Conservation (phyloP, 1,284 basidiomycete species). For the Phenoliferia sp. region DNA sequence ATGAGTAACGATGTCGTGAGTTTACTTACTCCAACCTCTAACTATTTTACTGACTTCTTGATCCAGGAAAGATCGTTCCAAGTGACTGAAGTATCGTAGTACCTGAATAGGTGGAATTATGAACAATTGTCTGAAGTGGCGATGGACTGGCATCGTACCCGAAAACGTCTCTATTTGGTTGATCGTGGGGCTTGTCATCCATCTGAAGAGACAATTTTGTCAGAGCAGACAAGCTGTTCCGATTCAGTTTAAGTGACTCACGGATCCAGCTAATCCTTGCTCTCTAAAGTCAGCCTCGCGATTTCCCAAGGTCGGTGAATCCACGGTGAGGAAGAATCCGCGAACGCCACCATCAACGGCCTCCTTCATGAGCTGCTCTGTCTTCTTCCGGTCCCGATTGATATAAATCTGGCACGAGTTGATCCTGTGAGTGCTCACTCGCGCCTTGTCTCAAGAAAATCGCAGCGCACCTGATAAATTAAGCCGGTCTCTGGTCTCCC, state of each 20-base stretch:
- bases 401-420: constrained; percentile 42
- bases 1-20: no score
- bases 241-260: neutral
- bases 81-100: neutral
- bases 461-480: constrained; percentile 53
- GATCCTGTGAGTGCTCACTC: constrained; percentile 1
- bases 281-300: constrained; percentile 33
- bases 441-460: no score
- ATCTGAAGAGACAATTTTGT: neutral
- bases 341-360: constrained; percentile 42
- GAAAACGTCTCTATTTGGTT: neutral
- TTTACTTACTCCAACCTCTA: no score
- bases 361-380: constrained; percentile 43
- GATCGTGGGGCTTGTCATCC: neutral
- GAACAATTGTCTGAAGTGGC: no score
- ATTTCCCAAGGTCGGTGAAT: constrained; percentile 46
- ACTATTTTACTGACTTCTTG: no score
- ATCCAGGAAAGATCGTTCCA: constrained; percentile 46
- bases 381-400: constrained; percentile 40
- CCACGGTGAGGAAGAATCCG: constrained; percentile 48
- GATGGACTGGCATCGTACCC: neutral
- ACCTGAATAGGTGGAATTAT: neutral
- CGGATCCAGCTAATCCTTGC: neutral
- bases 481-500: constrained; percentile 9
- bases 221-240: neutral